These are phyloP conservation scores for Colletotrichum graminicola DNA, from an alignment of 2,329 filamentous ascomycete genomes.

Conservation along the genomic window DNA sequence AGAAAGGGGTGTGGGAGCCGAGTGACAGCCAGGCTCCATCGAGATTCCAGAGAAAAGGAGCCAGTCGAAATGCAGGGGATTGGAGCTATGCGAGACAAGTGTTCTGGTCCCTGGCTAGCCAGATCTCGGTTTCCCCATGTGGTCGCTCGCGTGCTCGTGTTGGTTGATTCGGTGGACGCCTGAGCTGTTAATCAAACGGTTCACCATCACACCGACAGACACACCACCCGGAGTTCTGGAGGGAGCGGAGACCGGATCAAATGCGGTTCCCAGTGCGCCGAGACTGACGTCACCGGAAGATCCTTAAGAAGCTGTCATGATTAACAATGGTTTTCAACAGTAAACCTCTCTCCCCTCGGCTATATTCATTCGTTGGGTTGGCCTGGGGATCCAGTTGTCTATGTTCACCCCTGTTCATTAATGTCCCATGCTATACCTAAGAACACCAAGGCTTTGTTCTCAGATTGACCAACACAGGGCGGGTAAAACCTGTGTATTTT, in stretches of 20 bases:
- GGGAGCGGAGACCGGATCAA: constrained; percentile 19
- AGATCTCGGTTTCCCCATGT: neutral
- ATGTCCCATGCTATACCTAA: neutral
- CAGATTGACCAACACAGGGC: neutral
- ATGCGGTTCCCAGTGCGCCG: constrained; percentile 19
- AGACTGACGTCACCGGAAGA: constrained; percentile 31
- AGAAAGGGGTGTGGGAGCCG: neutral
- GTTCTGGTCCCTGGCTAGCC: constrained; percentile 1
- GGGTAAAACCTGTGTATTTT: neutral
- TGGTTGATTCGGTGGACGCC: constrained; percentile 6
- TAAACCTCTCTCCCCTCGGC: neutral
- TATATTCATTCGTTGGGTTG: neutral
- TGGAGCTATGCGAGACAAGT: constrained; percentile 10
- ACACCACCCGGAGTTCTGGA: neutral
- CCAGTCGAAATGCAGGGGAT: constrained; percentile 11
- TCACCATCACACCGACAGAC: constrained; percentile 15
- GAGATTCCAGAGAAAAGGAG: constrained; percentile 19
- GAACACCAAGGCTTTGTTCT: neutral
- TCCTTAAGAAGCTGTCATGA: neutral
- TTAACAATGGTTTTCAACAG: neutral
- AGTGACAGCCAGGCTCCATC: constrained; percentile 23
- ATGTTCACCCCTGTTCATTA: neutral
- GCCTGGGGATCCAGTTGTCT: neutral
- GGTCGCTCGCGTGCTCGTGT: constrained; percentile 18
- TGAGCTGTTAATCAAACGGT: constrained; percentile 4